Evolutionary conservation across 345 rosid species (phyloP), one percentile per base, ranked within the genome.

Genomic region (Eutrema yunnanense): DNA sequence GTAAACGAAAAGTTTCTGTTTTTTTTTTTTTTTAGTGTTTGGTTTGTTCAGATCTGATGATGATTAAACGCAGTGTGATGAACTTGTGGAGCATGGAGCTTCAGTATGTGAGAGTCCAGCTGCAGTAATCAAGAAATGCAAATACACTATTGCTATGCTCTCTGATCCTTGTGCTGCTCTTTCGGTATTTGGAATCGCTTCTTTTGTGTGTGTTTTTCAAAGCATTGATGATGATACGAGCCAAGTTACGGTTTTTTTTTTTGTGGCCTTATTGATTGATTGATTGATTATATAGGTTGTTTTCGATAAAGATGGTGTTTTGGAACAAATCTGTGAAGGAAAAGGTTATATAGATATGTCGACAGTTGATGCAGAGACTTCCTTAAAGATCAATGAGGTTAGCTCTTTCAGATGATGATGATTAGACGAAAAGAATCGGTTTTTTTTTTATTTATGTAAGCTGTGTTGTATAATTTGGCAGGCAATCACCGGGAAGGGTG

Each of bases 281-380:
- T 81, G 38, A 32, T 34, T 12, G 36, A 11, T 53, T n/a, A 14
- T 16, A 33, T 38, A 95, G 99, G 97, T 95, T 77, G 96, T 86
- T 51, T 95, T 95, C 51, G 89, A 86, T 65, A 86, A 89, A 85
- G 84, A 71, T 36, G 99, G 96, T 27, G 89, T 95, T 53, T 84
- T 95, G 40, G 95, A 91, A 78, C 81, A 80, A 81, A 89, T 86
- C 62, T 58, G 87, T 78, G 71, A 77, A 4, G 87, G 92, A 34
- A 91, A 92, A 82, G 83, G 93, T 53, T 95, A 92, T 74, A 82
- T 92, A 19, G 99, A 95, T 79, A 92, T 95, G 99, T 89, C 97
- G 13, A 95, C 97, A 0, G 96, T 89, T 79, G 97, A 89, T 84
- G 84, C 95, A 6, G 89, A 88, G 77, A 95, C 97, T 65, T 95